Base-by-base conservation (phyloP, 345 rosid species). In the Eucalyptus tenuipes region DNA sequence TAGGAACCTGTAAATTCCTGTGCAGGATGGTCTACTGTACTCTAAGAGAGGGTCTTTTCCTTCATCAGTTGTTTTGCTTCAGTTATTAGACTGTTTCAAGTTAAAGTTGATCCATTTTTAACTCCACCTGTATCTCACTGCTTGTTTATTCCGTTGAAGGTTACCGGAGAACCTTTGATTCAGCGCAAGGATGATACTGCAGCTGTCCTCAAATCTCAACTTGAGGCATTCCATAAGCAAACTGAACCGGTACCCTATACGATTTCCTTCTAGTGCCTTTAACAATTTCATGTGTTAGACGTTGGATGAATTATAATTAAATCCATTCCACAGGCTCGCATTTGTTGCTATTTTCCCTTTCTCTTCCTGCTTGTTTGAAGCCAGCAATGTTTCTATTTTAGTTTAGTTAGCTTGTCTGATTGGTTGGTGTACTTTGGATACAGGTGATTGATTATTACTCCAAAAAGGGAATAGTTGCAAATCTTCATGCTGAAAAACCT, bases 141-240 rank as follows among this genome's bases (percentile, higher is more conserved):
- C 89, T 37, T 47, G 64, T 87, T 87, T 85, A 37, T 33, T 53
- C 89, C 86, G 87, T 88, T 89, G 80, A 89, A 97, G 99, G 96
- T 95, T 37, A 97, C 98, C 17, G 98, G 99, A 89, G 99, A 96
- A 87, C 96, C 97, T 68, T 91, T 96, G 94, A 95, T 97, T 90
- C 99, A 96, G 88, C 98, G 98, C 55, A 96, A 96, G 92, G 99
- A 97, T 87, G 99, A 97, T 89, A 96, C 96, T 75, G 97, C 95
- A 1, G 97, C 95, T 88, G 98, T 97, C 87, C 96, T 97, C n/a
- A 96, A 89, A 90, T 96, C 98, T 53, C 95, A 99, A 92, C 97
- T 97, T 82, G 97, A 95, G 88, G 94, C 97, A 85, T 97, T 96
- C 90, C 98, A 97, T 94, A 94, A 89, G 93, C 98, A 96, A 92